Evolutionary conservation across 2,329 filamentous ascomycete species (phyloP).

Genomic region (Clathrospora elynae): DNA sequence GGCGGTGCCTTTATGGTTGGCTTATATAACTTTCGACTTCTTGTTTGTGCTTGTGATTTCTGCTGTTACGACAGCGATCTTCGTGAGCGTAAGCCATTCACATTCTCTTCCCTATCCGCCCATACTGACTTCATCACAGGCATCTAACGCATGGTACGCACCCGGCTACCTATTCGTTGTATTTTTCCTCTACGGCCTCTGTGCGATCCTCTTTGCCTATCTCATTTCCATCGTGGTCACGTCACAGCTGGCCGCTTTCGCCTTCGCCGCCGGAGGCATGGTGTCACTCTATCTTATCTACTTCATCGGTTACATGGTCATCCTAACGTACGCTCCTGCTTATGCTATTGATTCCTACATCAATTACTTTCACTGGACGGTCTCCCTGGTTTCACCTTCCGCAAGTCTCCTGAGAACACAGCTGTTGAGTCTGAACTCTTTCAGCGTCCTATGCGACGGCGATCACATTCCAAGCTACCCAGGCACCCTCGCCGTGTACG

Average conservation of each 20-base stretch:
- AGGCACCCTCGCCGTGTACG: conserved; percentile 73
- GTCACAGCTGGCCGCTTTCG: conserved; percentile 83
- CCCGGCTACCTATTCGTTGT: conserved; percentile 82
- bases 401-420: conserved; percentile 75
- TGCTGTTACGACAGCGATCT: conserved; percentile 70
- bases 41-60: conserved; percentile 70
- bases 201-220: conserved; percentile 77
- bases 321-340: conserved; percentile 75
- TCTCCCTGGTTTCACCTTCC: conserved; percentile 75
- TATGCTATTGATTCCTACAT: conserved; percentile 70
- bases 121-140: conserved; percentile 31
- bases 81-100: conserved; percentile 60
- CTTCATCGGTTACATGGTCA: conserved; percentile 57
- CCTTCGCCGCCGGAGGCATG: conserved; percentile 78
- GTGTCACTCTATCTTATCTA: conserved; percentile 59
- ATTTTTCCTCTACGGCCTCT: conserved; percentile 79
- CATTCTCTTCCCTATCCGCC: background rate
- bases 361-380: conserved; percentile 73
- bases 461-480: conserved; percentile 69
- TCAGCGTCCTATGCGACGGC: conserved; percentile 74
- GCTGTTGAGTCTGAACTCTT: conserved; percentile 80
- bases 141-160: conserved; percentile 72
- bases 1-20: conserved; percentile 80
- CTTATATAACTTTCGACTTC: conserved; percentile 82
- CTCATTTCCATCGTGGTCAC: conserved; percentile 78